Conservation (phyloP, 2,329 filamentous ascomycete genomes). For the Chrysoporthe cubensis region DNA sequence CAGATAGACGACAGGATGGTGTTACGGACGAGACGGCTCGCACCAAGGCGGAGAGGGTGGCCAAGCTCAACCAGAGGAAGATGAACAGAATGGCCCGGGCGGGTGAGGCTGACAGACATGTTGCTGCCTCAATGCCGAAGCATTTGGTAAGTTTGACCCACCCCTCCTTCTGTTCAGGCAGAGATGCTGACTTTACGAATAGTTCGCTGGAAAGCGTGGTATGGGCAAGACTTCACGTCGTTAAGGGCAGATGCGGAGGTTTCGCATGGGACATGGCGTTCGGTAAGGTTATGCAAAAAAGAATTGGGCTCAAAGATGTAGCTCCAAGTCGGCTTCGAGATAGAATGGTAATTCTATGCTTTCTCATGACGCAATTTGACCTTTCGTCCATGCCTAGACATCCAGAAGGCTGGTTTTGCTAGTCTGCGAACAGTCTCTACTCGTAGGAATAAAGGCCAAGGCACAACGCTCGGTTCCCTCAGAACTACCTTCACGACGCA, state of each 20-base stretch:
- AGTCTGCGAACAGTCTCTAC: no score
- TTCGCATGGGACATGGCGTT: conserved; percentile 24
- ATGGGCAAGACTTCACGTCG: conserved; percentile 85
- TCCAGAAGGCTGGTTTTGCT: no score
- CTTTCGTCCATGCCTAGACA: no score
- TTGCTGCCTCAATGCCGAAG: conserved; percentile 78
- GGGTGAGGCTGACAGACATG: conserved; percentile 95
- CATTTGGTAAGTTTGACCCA: conserved; percentile 72
- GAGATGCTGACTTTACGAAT: conserved; percentile 39
- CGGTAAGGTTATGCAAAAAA: conserved; percentile 13
- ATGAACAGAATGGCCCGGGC: conserved; percentile 98
- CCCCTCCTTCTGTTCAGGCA: not conserved
- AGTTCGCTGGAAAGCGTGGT: conserved; percentile 89
- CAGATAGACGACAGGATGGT: conserved; percentile 76
- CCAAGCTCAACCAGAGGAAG: conserved; percentile 93
- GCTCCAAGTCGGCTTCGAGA: conserved; percentile 11
- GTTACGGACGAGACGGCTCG: conserved; percentile 69
- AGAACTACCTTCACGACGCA: no score
- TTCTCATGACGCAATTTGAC: not conserved
- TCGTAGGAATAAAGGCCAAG: not conserved
- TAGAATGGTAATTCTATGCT: conserved; percentile 6
- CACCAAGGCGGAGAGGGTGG: conserved; percentile 81
- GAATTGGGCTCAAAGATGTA: conserved; percentile 17
- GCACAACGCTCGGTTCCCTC: no score
- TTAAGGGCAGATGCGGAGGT: conserved; percentile 44